phyloP scores from a whole-genome alignment of 139 green algal species.

The Desmodesmus armatus region DNA sequence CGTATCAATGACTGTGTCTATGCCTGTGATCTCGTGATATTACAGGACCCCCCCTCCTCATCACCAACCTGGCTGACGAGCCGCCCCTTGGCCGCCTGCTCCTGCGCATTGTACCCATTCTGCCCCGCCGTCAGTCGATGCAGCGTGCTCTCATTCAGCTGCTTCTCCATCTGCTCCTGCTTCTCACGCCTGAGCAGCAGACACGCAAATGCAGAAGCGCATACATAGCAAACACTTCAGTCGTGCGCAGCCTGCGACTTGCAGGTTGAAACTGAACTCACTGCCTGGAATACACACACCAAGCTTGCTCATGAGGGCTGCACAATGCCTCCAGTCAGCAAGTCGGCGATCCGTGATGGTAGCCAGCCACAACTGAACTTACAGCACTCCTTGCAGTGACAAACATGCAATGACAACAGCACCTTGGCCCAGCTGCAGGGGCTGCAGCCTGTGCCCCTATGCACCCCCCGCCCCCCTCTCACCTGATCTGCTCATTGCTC shows the following conservation, averaged over 20 bases:
- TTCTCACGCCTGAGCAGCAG: slow-evolving; percentile 72
- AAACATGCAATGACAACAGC: neutral
- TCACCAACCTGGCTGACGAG: slow-evolving; percentile 31
- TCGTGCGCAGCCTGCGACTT: neutral
- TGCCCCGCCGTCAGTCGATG: slow-evolving; percentile 66
- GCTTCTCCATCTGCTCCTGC: slow-evolving; percentile 86
- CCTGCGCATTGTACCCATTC: neutral
- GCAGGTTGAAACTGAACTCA: no score
- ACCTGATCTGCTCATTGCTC: slow-evolving; percentile 75
- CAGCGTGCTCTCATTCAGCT: slow-evolving; percentile 90
- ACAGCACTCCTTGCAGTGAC: neutral
- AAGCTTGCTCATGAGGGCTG: no score
- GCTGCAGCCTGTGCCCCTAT: neutral
- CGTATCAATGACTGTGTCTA: neutral
- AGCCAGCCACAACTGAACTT: no score
- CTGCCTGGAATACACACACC: no score
- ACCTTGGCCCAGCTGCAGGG: neutral
- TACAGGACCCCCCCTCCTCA: no score
- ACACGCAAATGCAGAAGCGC: no score
- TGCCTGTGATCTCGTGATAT: no score
- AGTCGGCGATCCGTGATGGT: neutral
- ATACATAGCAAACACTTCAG: slow-evolving; percentile 5
- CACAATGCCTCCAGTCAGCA: no score
- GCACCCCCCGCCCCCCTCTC: neutral
- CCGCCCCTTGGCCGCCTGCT: neutral